phyloP scores from a whole-genome alignment of 106 monocot genomes.

The Platanthera guangdongensis region DNA sequence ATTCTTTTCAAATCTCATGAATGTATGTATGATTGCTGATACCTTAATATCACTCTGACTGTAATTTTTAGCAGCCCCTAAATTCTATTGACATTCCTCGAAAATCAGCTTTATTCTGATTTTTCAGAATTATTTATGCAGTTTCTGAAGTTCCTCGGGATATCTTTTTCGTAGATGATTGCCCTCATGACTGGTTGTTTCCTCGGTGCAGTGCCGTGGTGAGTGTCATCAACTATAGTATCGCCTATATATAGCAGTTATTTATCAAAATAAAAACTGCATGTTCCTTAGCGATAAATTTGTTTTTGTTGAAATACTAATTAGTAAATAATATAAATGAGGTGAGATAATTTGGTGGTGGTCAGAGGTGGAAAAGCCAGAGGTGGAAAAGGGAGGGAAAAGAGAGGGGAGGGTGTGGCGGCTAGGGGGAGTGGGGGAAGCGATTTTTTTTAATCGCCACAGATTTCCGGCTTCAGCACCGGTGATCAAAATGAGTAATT shows the following conservation, averaged over 20 bases:
- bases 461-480: no score
- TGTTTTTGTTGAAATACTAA: background rate
- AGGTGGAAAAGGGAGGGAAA: no score
- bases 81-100: background rate
- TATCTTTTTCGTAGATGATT: conserved; percentile 73
- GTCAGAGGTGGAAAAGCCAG: background rate
- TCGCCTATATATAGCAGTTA: background rate
- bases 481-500: no score
- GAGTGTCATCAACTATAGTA: conserved; percentile 11
- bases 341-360: background rate
- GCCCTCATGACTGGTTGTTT: conserved; percentile 99
- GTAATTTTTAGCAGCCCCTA: background rate
- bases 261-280: background rate
- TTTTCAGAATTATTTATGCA: conserved; percentile 19
- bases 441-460: no score
- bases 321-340: background rate
- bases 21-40: background rate
- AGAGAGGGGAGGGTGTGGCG: no score
- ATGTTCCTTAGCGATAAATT: background rate
- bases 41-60: background rate
- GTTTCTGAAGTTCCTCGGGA: conserved; percentile 61
- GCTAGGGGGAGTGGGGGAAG: no score
- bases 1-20: background rate
- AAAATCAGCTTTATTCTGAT: conserved; percentile 12
- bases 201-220: conserved; percentile 93